These are phyloP conservation scores for Aspergillus intermedius DNA, from an alignment of 2,329 filamentous ascomycete genomes.

Conservation along the genomic window DNA sequence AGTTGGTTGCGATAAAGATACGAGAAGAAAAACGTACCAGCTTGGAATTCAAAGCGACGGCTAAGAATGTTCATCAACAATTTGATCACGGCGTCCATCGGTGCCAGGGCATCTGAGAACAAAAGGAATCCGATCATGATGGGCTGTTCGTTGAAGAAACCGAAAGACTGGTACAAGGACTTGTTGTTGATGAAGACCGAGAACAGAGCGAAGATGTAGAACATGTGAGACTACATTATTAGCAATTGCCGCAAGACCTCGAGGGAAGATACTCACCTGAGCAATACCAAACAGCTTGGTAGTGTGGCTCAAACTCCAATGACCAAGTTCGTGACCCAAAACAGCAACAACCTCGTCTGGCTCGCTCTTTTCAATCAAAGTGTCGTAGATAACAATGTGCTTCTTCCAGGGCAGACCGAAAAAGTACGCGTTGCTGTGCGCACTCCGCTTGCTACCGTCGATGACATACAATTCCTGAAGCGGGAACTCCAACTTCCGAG, in stretches of 20 bases:
- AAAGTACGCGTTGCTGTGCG: constrained; percentile 91
- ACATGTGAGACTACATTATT: constrained; percentile 69
- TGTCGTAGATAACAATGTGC: constrained; percentile 99
- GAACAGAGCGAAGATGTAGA: constrained; percentile 95
- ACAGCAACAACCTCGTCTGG: constrained; percentile 91
- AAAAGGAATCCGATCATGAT: constrained; percentile 97
- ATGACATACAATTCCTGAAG: constrained; percentile 92
- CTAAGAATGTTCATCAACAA: constrained; percentile 93
- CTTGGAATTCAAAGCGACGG: constrained; percentile 91
- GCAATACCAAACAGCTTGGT: constrained; percentile 83
- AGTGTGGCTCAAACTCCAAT: constrained; percentile 95
- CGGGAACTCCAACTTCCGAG: constrained; percentile 79
- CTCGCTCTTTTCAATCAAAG: constrained; percentile 89
- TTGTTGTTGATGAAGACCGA: constrained; percentile 95
- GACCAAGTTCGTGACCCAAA: constrained; percentile 88
- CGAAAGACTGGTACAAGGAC: constrained; percentile 85
- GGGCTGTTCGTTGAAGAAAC: constrained; percentile 73
- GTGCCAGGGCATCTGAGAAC: constrained; percentile 92
- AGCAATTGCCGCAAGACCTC: not conserved
- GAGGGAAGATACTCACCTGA: constrained; percentile 52
- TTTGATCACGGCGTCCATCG: constrained; percentile 92
- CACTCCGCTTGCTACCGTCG: constrained; percentile 79
- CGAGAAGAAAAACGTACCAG: constrained; percentile 48
- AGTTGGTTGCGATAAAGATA: constrained; percentile 8
- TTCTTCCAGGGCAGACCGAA: constrained; percentile 99